Percentiles rank a stretch among this genome's conserved stretches.
Evolutionary conservation across 1,284 basidiomycete species (phyloP).

Genomic region (Hymenochaete sp.): DNA sequence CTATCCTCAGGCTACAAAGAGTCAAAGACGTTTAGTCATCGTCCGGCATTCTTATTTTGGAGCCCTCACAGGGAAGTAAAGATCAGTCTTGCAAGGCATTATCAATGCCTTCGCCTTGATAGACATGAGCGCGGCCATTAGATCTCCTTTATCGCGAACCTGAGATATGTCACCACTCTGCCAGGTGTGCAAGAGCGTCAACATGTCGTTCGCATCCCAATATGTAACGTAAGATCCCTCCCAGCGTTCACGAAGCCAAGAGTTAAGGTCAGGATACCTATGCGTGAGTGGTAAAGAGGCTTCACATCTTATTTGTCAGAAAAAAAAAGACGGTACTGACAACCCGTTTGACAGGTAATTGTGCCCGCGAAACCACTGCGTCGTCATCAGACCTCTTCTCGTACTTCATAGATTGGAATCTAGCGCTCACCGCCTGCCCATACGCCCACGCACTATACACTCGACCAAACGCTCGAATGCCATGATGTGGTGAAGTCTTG

Average conservation of each 20-base stretch:
- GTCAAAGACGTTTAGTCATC: background rate
- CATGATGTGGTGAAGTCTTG: slow-evolving; percentile 25
- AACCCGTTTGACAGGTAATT: slow-evolving; percentile 26
- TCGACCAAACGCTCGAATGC: slow-evolving; percentile 30
- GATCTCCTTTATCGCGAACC: slow-evolving; percentile 25
- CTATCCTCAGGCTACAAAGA: slow-evolving; percentile 26
- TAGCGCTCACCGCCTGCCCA: slow-evolving; percentile 28
- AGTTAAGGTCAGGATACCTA: slow-evolving; percentile 28
- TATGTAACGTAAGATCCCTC: slow-evolving; percentile 27
- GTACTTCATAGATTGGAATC: background rate
- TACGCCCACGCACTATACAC: slow-evolving; percentile 34
- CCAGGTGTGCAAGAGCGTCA: slow-evolving; percentile 33
- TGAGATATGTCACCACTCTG: slow-evolving; percentile 32
- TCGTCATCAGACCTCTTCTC: background rate
- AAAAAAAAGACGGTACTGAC: slow-evolving; percentile 20
- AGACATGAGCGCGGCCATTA: slow-evolving; percentile 24
- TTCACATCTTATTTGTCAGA: slow-evolving; percentile 19
- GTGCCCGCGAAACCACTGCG: slow-evolving; percentile 31
- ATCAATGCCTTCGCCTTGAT: slow-evolving; percentile 27
- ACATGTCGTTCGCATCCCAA: slow-evolving; percentile 36
- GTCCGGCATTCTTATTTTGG: background rate
- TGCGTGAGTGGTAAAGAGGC: too few relatives aligned
- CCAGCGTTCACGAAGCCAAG: slow-evolving; percentile 30
- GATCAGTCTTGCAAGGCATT: slow-evolving; percentile 29
- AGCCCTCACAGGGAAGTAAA: slow-evolving; percentile 28